phyloP scores from a whole-genome alignment of 495 filamentous ascomycete genomes.

The Hypoxylon intermedium region DNA sequence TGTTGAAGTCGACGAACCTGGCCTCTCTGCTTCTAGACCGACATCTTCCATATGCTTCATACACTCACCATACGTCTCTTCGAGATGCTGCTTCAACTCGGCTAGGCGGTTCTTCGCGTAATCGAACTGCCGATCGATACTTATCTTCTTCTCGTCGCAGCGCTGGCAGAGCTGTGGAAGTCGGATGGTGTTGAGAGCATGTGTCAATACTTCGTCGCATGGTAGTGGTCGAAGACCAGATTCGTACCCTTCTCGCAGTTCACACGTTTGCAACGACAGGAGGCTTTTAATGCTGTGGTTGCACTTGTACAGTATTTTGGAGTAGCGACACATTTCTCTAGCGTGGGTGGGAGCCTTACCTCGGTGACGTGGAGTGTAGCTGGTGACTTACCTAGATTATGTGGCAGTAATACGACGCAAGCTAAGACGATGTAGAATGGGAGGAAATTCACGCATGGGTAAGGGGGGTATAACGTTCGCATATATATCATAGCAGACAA shows the following conservation, averaged over 20 bases:
- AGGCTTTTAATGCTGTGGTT: constrained; percentile 16
- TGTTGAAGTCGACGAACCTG: not conserved
- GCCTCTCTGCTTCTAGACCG: not conserved
- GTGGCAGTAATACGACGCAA: too few species aligned
- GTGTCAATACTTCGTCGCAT: constrained; percentile 11
- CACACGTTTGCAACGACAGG: constrained; percentile 2
- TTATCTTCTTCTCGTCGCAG: constrained; percentile 11
- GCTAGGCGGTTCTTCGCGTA: constrained; percentile 2
- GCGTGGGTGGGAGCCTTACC: not conserved
- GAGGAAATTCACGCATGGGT: not conserved
- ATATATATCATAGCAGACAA: not conserved
- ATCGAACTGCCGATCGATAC: not conserved
- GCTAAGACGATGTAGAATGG: not conserved
- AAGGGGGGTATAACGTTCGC: not conserved
- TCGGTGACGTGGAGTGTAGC: too few species aligned
- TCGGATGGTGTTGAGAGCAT: constrained; percentile 3
- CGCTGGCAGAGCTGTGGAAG: not conserved
- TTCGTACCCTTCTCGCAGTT: constrained; percentile 1
- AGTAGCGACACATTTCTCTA: constrained; percentile 24
- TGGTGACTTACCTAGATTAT: too few species aligned
- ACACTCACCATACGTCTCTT: constrained; percentile 6
- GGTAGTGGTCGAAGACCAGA: not conserved
- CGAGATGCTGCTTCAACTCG: constrained; percentile 4
- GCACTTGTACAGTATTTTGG: constrained; percentile 23
- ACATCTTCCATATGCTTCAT: constrained; percentile 19